Conservation (phyloP, 1,284 basidiomycete genomes). For the Microbotryomycetes sp. region DNA sequence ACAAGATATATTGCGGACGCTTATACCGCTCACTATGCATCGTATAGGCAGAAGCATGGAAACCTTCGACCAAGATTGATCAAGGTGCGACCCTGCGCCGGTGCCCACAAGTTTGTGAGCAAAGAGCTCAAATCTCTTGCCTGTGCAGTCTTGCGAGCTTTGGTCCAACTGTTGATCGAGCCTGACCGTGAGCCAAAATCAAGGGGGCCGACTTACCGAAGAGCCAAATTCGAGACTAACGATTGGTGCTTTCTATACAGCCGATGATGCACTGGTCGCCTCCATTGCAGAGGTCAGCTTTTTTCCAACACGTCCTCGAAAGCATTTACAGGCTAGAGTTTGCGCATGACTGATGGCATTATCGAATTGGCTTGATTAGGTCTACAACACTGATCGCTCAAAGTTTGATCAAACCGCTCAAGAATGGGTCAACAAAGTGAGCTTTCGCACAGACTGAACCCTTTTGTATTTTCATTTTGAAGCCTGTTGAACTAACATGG, state of each 20-base stretch:
- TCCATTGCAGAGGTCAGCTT: conserved; percentile 32
- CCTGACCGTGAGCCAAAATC: conserved; percentile 32
- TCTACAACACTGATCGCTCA: neutral
- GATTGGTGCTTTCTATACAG: too few species aligned
- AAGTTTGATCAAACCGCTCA: conserved; percentile 19
- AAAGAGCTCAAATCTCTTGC: neutral
- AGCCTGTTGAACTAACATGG: neutral
- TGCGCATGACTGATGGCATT: too few species aligned
- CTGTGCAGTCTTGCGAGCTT: conserved; percentile 31
- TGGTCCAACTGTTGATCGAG: conserved; percentile 34
- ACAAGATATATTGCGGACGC: neutral
- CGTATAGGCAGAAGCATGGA: conserved; percentile 55
- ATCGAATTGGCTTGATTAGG: too few species aligned
- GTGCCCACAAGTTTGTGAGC: too few species aligned
- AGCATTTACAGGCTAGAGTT: too few species aligned
- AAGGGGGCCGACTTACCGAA: too few species aligned
- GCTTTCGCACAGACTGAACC: neutral
- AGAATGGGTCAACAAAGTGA: conserved; percentile 35
- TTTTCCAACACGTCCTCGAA: too few species aligned
- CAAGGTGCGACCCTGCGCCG: conserved; percentile 26
- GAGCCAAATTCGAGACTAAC: too few species aligned
- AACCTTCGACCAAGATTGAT: conserved; percentile 69
- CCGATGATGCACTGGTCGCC: conserved; percentile 36
- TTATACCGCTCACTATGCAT: neutral
- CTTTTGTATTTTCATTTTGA: neutral